Base-by-base conservation (phyloP, 2,329 filamentous ascomycete species). In the Trichoderma hamatum region DNA sequence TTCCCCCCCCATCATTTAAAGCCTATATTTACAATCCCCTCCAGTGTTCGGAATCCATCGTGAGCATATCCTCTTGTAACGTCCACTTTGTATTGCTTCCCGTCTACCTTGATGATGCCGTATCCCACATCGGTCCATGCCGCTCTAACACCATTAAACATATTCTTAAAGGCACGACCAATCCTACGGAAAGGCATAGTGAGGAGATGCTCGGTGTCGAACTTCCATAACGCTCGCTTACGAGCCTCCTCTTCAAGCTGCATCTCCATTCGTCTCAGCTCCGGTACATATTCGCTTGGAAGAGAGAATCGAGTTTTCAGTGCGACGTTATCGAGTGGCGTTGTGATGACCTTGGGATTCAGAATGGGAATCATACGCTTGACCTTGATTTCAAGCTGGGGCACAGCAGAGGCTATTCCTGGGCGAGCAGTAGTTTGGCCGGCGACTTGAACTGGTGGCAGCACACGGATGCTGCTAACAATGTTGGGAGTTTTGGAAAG, bases 101-200 rank as follows among this genome's bases (percentile, higher is more conserved):
- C 83, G 13, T 84, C 79, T 16, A 88, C 78, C 63, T 76, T 77
- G 61, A 90, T 79, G 68, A 81, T 80, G 49, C 83, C 81, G 70
- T 88, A 89, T 0, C 88, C 88, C 68, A 86, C 85, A 66, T 86
- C 83, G 19, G 84, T 85, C 75, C 88, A 82, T 1, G 85, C 83
- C 59, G 85, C 80, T 69, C 80, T 81, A 26, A 87, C 78, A 9
- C 82, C 84, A 6, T 73, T 68, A 71, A 84, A 85, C 64, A 86
- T 75, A 9, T 75, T 77, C 26, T 75, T 74, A 3, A 84, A 73
- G 0, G 78, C 84, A 70, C 80, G 80, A 21, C 78, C 79, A 1
- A 83, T 76, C 72, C 86, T 82, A 24, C 87, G 81, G 72, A 90
- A 88, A 21, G 87, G 87, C 75, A 84, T 81, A 11, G 85, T 88